Base-by-base conservation (phyloP, 2,329 filamentous ascomycete species). In the Arthrobotrys iridis region DNA sequence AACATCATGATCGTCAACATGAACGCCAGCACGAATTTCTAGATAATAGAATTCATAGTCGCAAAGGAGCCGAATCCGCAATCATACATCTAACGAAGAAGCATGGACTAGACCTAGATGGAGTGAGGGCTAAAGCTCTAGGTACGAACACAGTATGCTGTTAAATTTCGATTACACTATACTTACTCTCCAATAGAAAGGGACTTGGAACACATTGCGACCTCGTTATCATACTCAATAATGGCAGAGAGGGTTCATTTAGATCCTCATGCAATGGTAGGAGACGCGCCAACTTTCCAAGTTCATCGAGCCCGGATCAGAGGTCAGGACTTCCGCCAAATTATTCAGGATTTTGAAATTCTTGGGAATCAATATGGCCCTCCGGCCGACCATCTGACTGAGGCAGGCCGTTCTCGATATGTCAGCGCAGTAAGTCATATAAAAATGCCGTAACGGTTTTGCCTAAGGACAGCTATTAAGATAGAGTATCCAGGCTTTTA, bases 201-300 rank as follows among this genome's bases (percentile, higher is more conserved):
- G 15, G 71, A 75, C 30, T 18, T 75, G 40, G 71, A 68, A 28
- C 63, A 68, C 35, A 75, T 75, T 13, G 71, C 71, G 1, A 75
- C 71, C 18, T 75, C 71, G 3, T 11, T 75, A 1, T 68, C 71
- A 20, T 75, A 75, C 13, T 67, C 63, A 13, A 68, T 75, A 63
- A 75, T 75, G 71, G 63, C 71, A n/a, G 46, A 75, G 18, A 63
- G 71, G 26, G 71, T 75, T 7, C 71, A 75, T 22, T 48, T 75
- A 10, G 71, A 75, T 24, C 71, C 71, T 6, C 63, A 75, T 22
- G 63, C 71, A 3, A 75, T 75, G 71, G 71, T 75, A 4, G 71
- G 71, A 18, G 71, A 75, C 30, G 71, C 71, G 0, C 71, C 71
- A 1, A 68, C 71, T 2, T 75, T 75, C 35, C 71, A 75, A 46